Evolutionary conservation across 2,329 filamentous ascomycete genomes (phyloP), one percentile per base, ranked within the genome.

Genomic region (Fusarium musae): DNA sequence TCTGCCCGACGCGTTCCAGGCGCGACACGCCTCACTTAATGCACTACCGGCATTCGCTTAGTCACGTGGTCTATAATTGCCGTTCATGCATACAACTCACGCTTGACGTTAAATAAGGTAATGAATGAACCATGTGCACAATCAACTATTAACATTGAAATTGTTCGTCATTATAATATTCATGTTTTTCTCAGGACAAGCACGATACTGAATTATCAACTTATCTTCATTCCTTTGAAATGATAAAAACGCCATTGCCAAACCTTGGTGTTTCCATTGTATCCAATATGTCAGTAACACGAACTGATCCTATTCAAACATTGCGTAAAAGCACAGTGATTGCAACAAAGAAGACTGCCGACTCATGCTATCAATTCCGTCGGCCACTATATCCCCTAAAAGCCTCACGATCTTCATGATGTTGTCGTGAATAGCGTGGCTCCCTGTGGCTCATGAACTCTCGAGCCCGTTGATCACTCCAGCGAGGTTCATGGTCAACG

Each of bases 401-500:
- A 26, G 21, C 23, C 7, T 49, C 47, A 26, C 50, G 50, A 39
- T 52, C 46, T 39, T 62, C 65, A n/a, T 46, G 43, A 40, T 63
- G 39, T 13, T 46, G 50, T 32, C 40, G 42, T 58, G 66, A 61
- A 56, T 44, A 62, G 12, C 19, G 36, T 53, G 54, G 28, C 23
- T 63, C 69, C 28, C 59, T 71, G 52, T 59, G 59, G 34, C 53
- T 64, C 74, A 76, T 76, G 53, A 69, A 76, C 19, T 70, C 63
- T 52, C 53, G 63, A 44, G 74, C 74, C 43, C 66, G 61, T n/a
- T 47, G 58, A 40, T 72, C 59, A 43, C 47, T 69, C 74, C 74
- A 75, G 36, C 63, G 74, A n/a, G 59, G 47, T 21, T 72, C 69
- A 15, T 46, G 56, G 12, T 54, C 54, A 19, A 21, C 43, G 40